These are phyloP conservation scores for Helminthosporium solani DNA, from an alignment of 2,329 filamentous ascomycete genomes.

Conservation along the genomic window DNA sequence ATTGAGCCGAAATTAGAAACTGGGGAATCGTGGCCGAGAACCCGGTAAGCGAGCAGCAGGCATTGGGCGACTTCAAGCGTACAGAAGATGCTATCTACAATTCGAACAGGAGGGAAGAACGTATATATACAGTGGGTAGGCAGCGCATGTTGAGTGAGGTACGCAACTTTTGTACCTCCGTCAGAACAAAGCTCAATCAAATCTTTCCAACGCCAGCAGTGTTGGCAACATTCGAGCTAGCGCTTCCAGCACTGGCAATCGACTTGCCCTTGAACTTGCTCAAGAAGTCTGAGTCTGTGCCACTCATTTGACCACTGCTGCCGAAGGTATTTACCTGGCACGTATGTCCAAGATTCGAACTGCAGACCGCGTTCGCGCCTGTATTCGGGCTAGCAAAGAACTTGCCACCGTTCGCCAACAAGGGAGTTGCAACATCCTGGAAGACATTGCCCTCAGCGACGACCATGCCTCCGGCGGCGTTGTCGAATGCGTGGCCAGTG, in stretches of 20 bases:
- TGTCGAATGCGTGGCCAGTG: constrained; percentile 60
- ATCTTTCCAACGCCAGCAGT: constrained; percentile 51
- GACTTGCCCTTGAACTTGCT: constrained; percentile 55
- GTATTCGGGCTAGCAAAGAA: constrained; percentile 42
- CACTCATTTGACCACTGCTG: constrained; percentile 26
- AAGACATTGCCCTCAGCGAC: constrained; percentile 61
- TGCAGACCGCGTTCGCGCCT: constrained; percentile 46
- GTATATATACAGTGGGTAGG: not conserved
- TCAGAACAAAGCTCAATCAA: constrained; percentile 1
- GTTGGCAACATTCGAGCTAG: constrained; percentile 41
- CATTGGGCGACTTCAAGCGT: no score
- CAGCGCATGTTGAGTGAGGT: no score
- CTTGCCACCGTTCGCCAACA: constrained; percentile 45
- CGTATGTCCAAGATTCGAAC: constrained; percentile 48
- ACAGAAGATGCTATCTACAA: no score
- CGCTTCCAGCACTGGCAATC: constrained; percentile 48
- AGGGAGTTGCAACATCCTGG: constrained; percentile 52
- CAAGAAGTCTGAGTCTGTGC: constrained; percentile 52
- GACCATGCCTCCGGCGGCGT: constrained; percentile 42
- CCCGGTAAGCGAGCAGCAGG: constrained; percentile 3
- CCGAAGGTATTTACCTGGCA: constrained; percentile 53
- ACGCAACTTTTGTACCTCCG: no score
- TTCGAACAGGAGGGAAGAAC: no score
- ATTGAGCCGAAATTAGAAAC: not conserved
- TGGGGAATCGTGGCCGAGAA: not conserved